A percentile compares a stretch with the other conserved stretches of the same genome.
phyloP scores from a whole-genome alignment of 2,329 filamentous ascomycete species.

The Xylaria digitata region DNA sequence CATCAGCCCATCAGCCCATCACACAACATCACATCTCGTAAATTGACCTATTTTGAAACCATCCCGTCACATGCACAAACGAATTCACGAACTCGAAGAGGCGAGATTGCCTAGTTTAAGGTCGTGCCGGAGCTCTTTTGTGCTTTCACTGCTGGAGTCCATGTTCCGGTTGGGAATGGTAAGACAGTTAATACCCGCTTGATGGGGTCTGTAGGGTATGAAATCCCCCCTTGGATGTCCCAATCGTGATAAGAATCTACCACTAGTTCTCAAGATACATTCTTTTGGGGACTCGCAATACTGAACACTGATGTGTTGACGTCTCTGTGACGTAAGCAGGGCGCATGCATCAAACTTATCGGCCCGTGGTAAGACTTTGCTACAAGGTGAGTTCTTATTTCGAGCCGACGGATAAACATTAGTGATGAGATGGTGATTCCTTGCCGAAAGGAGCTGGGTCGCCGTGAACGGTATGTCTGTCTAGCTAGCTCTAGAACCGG shows the following conservation, averaged over 20 bases:
- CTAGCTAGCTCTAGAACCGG: slow-evolving; percentile 1
- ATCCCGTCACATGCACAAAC: slow-evolving; percentile 11
- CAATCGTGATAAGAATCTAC: slow-evolving; percentile 19
- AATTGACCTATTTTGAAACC: slow-evolving; percentile 11
- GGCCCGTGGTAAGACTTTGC: not conserved
- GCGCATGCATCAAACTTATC: not conserved
- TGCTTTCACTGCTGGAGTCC: slow-evolving; percentile 22
- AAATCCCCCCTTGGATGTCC: slow-evolving; percentile 1
- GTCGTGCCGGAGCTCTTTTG: slow-evolving; percentile 9
- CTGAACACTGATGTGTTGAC: not conserved
- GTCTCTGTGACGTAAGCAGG: no score
- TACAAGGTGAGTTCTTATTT: not conserved
- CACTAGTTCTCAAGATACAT: not conserved
- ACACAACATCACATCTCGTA: slow-evolving; percentile 10
- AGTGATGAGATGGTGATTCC: not conserved
- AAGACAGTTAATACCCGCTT: slow-evolving; percentile 5
- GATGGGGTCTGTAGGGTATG: not conserved
- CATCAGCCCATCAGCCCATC: slow-evolving; percentile 14
- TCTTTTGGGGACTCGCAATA: slow-evolving; percentile 5
- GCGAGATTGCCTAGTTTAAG: slow-evolving; percentile 21
- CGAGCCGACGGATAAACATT: not conserved
- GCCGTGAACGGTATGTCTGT: slow-evolving; percentile 5
- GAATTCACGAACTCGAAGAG: not conserved
- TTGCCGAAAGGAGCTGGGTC: not conserved
- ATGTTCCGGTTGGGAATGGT: slow-evolving; percentile 7